Conservation (phyloP, 228 moss, liverwort and hornwort genomes). For the Sphagnum fallax region DNA sequence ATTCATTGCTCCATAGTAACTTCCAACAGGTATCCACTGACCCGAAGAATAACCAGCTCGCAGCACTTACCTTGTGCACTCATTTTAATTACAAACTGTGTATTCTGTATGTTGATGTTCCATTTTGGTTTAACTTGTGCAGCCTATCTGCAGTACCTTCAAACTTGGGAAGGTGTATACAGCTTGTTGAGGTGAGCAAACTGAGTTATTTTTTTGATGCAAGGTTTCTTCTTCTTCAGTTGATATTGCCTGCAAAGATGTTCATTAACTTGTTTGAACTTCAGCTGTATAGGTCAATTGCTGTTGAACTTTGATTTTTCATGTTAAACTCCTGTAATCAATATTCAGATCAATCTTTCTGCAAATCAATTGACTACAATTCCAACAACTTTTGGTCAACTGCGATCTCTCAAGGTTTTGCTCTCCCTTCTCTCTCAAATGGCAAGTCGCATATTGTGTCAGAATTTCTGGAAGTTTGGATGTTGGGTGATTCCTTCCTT, state of each 20-base stretch:
- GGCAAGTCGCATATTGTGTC: too few species aligned
- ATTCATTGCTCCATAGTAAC: too few species aligned
- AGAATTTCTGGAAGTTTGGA: too few species aligned
- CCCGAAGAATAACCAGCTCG: too few species aligned
- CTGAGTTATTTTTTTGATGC: background rate
- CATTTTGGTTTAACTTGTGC: constrained; percentile 11
- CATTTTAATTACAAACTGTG: too few species aligned
- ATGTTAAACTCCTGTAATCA: too few species aligned
- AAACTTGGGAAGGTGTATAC: constrained; percentile 61
- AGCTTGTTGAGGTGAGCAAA: constrained; percentile 73
- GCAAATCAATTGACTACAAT: constrained; percentile 60
- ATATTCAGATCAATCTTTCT: constrained; percentile 58
- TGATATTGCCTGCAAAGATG: too few species aligned
- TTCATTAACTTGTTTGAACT: too few species aligned
- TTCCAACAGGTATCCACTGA: too few species aligned
- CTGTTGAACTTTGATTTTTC: background rate
- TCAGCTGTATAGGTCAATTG: background rate
- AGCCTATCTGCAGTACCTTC: constrained; percentile 63
- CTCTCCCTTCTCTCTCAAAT: background rate
- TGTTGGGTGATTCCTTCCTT: background rate
- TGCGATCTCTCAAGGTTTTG: constrained; percentile 61
- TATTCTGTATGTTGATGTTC: too few species aligned
- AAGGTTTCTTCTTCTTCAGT: too few species aligned
- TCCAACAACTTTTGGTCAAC: constrained; percentile 58
- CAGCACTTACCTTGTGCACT: too few species aligned